Percentiles rank a stretch among this genome's conserved stretches.
Conservation (phyloP, 441 rosid species). For the Gossypium gossypioides region DNA sequence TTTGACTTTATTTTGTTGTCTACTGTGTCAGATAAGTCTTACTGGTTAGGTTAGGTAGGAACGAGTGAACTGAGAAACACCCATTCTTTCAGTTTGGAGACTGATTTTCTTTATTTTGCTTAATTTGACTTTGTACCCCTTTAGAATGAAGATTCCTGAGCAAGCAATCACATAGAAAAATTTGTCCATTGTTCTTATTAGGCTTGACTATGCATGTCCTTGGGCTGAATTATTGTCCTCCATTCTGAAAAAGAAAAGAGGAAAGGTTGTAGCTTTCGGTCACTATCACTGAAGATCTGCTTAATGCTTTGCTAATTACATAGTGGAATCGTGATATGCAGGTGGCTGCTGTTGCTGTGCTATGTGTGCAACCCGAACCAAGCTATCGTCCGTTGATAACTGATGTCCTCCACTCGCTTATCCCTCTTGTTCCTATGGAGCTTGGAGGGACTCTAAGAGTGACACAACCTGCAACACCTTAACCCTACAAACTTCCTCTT, state of each 20-base stretch:
- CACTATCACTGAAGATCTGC: neutral
- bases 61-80: neutral
- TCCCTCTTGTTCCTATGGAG: conserved; percentile 72
- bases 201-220: conserved; percentile 3
- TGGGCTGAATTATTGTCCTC: neutral
- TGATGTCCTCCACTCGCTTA: conserved; percentile 78
- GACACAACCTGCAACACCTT: conserved; percentile 23
- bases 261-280: neutral
- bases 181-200: neutral
- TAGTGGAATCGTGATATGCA: conserved; percentile 18
- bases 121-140: neutral
- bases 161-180: neutral
- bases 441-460: conserved; percentile 80
- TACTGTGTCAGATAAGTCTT: neutral
- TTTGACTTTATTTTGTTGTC: neutral
- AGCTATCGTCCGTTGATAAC: conserved; percentile 82
- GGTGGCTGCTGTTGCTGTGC: conserved; percentile 93
- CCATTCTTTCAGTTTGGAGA: neutral
- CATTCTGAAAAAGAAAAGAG: neutral
- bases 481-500: neutral
- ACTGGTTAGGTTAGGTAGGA: conserved; percentile 9
- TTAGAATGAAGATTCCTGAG: neutral
- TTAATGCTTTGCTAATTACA: neutral
- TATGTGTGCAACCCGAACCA: conserved; percentile 93
- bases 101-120: neutral